These are phyloP conservation scores for Coemansia sp. DNA, from an alignment of 192 early-diverging fungal species.

Conservation along the genomic window DNA sequence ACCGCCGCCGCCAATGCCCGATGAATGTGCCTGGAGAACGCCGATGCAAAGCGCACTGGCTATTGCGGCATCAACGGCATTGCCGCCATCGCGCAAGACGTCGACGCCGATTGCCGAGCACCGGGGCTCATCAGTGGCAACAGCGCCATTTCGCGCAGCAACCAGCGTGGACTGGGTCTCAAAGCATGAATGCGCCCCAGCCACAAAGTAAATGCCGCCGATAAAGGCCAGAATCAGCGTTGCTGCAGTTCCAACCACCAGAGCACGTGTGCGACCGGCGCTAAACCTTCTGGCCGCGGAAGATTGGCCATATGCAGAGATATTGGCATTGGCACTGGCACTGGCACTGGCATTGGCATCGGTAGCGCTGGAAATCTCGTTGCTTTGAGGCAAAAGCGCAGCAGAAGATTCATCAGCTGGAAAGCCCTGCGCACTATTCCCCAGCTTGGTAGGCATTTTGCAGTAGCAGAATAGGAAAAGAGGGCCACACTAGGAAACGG, in stretches of 20 bases:
- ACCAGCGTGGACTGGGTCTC: conserved; percentile 38
- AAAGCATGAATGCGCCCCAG: conserved; percentile 9
- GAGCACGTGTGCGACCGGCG: conserved; percentile 7
- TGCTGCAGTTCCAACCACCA: conserved; percentile 6
- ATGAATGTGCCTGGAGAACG: conserved; percentile 82
- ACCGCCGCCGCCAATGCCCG: conserved; percentile 93
- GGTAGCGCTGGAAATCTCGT: not conserved
- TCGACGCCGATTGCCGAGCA: conserved; percentile 72
- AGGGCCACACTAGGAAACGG: not conserved
- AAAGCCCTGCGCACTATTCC: conserved; percentile 4
- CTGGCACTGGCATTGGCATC: conserved; percentile 1
- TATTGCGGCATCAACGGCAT: conserved; percentile 86
- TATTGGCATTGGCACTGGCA: not conserved
- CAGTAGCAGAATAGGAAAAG: not conserved
- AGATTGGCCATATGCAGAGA: not conserved
- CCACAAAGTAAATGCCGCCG: conserved; percentile 16
- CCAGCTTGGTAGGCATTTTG: conserved; percentile 3
- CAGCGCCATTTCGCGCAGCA: conserved; percentile 58
- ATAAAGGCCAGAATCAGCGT: conserved; percentile 22
- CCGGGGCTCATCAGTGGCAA: conserved; percentile 66
- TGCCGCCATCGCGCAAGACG: conserved; percentile 81
- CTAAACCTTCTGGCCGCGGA: not conserved
- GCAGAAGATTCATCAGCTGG: conserved; percentile 5
- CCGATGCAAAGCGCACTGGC: conserved; percentile 86
- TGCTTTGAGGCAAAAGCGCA: conserved; percentile 16